Conservation (phyloP, 805 yeast species). For the Lipomyces mesembrius region DNA sequence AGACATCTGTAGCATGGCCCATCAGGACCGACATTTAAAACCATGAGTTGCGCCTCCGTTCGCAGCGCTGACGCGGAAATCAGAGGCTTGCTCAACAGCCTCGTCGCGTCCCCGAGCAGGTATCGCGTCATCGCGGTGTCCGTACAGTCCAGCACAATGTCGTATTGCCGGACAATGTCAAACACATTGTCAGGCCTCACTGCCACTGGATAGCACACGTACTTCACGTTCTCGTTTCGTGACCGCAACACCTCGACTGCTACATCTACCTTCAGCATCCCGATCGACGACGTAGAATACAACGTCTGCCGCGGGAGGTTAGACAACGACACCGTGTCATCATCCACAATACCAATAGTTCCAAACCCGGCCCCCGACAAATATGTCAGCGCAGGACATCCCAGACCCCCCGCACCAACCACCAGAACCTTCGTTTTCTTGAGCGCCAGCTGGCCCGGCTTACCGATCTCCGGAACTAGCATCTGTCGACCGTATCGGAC, state of each 20-base stretch:
- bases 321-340: slow-evolving; percentile 80
- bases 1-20: slow-evolving; percentile 97
- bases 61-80: slow-evolving; percentile 92
- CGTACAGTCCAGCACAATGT: slow-evolving; percentile 87
- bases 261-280: slow-evolving; percentile 75
- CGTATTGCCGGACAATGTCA: slow-evolving; percentile 65
- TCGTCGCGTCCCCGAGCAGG: slow-evolving; percentile 80
- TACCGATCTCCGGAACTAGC: slow-evolving; percentile 82
- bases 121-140: slow-evolving; percentile 90
- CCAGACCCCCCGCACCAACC: slow-evolving; percentile 96
- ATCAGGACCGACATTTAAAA: slow-evolving; percentile 62
- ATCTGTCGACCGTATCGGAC: slow-evolving; percentile 90
- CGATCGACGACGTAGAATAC: slow-evolving; percentile 70
- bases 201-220: slow-evolving; percentile 41
- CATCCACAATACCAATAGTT: slow-evolving; percentile 80
- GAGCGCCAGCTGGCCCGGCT: slow-evolving; percentile 59
- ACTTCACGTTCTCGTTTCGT: slow-evolving; percentile 71
- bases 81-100: slow-evolving; percentile 57
- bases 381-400: slow-evolving; percentile 87
- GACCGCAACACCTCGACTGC: slow-evolving; percentile 51
- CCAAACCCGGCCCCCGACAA: slow-evolving; percentile 87
- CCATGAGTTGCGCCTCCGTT: slow-evolving; percentile 86
- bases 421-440: slow-evolving; percentile 68
- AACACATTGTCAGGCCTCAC: slow-evolving; percentile 60
- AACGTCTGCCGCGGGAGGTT: slow-evolving; percentile 89